These are phyloP conservation scores for Chaetomiaceae sp. DNA, from an alignment of 2,329 filamentous ascomycete genomes.

Conservation along the genomic window DNA sequence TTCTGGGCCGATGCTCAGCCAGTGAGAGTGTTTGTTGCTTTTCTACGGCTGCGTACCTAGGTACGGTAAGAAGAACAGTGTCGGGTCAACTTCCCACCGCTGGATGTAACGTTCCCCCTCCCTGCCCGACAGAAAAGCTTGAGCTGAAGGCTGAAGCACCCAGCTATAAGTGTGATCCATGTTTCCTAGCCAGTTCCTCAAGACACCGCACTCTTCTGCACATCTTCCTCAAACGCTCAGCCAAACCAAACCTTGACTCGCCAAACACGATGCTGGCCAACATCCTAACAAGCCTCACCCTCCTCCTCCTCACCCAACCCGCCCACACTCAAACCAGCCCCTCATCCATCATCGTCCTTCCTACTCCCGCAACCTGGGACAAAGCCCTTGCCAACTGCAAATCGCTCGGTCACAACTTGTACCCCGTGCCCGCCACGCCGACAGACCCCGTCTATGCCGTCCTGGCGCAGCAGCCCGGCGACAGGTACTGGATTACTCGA, in stretches of 20 bases:
- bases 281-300: not conserved
- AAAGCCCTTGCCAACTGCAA: not conserved
- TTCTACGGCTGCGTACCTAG: too few species aligned
- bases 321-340: not conserved
- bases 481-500: conserved; percentile 2
- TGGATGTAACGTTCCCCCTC: not conserved
- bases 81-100: conserved; percentile 1
- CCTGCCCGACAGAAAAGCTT: too few species aligned
- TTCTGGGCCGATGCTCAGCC: too few species aligned
- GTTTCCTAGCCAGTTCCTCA: too few species aligned
- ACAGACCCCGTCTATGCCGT: not conserved
- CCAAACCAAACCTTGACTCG: too few species aligned
- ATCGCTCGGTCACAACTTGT: not conserved
- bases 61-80: not conserved
- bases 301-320: not conserved
- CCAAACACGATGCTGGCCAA: not conserved
- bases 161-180: too few species aligned
- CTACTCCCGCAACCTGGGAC: not conserved
- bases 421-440: not conserved
- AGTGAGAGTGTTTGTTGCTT: not conserved
- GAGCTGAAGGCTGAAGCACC: too few species aligned
- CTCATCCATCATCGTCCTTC: not conserved
- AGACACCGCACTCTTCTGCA: too few species aligned
- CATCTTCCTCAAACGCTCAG: too few species aligned
- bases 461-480: not conserved